These are phyloP conservation scores for Phytophthora quininea DNA, from an alignment of 352 stramenopile genomes.

Conservation along the genomic window DNA sequence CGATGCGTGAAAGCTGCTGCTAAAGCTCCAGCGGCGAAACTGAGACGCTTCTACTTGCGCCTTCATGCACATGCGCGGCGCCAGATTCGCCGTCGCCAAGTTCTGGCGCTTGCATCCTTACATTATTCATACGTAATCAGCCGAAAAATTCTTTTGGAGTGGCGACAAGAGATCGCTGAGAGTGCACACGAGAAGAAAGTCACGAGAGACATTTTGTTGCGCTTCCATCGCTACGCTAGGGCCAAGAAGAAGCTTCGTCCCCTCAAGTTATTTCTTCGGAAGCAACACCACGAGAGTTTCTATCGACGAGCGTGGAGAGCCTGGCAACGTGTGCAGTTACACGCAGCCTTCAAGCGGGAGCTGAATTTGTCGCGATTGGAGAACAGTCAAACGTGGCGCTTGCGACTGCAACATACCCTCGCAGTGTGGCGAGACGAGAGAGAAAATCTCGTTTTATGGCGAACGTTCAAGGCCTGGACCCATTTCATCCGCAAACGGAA, in stretches of 20 bases:
- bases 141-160: constrained; percentile 38
- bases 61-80: constrained; percentile 37
- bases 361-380: constrained; percentile 52
- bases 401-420: constrained; percentile 53
- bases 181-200: constrained; percentile 54
- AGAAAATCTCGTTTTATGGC: constrained; percentile 26
- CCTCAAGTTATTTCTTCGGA: constrained; percentile 33
- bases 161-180: constrained; percentile 57
- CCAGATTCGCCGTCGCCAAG: constrained; percentile 20
- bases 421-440: constrained; percentile 51
- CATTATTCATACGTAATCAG: constrained; percentile 24
- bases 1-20: constrained; percentile 67
- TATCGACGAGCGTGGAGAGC: constrained; percentile 36
- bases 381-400: constrained; percentile 48
- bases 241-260: constrained; percentile 50
- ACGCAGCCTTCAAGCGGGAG: constrained; percentile 64
- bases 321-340: constrained; percentile 63
- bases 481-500: constrained; percentile 51
- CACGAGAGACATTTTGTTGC: constrained; percentile 24
- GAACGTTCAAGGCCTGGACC: constrained; percentile 54
- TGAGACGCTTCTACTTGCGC: constrained; percentile 52
- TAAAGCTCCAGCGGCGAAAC: constrained; percentile 50
- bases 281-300: constrained; percentile 20
- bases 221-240: constrained; percentile 38
- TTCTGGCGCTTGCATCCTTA: constrained; percentile 18